Conservation (phyloP, 2,329 filamentous ascomycete species). For the Coniella vitis region DNA sequence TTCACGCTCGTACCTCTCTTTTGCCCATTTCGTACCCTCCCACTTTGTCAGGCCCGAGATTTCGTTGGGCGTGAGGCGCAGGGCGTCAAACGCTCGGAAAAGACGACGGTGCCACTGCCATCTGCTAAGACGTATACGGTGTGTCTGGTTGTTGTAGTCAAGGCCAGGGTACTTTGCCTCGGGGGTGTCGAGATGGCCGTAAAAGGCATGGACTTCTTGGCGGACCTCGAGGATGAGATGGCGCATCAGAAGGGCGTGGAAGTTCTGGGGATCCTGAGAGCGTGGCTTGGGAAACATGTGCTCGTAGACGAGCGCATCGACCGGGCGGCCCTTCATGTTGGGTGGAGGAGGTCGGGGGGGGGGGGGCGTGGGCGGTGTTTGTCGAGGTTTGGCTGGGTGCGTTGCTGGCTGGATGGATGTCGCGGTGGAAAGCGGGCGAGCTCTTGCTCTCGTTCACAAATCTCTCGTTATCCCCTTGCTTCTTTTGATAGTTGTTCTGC, state of each 20-base stretch:
- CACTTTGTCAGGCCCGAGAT: conserved; percentile 69
- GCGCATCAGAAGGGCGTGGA: conserved; percentile 62
- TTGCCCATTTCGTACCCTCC: conserved; percentile 79
- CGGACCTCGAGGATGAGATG: conserved; percentile 71
- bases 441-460: no score
- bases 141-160: conserved; percentile 66
- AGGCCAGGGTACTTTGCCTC: conserved; percentile 78
- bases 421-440: no score
- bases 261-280: conserved; percentile 62
- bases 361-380: not conserved
- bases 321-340: conserved; percentile 63
- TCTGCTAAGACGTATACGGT: conserved; percentile 70
- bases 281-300: conserved; percentile 64
- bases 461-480: not conserved
- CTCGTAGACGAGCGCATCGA: conserved; percentile 69
- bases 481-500: not conserved
- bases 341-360: not conserved
- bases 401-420: no score
- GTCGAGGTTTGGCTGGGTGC: no score
- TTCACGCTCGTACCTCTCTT: conserved; percentile 71
- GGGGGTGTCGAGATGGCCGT: conserved; percentile 70
- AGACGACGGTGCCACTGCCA: conserved; percentile 71
- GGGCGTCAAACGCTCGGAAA: conserved; percentile 66
- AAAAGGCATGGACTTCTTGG: conserved; percentile 71
- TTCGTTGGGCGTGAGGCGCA: conserved; percentile 62